Evolutionary conservation across 768 basidiomycete genomes (phyloP).

Genomic region (Postia placenta): DNA sequence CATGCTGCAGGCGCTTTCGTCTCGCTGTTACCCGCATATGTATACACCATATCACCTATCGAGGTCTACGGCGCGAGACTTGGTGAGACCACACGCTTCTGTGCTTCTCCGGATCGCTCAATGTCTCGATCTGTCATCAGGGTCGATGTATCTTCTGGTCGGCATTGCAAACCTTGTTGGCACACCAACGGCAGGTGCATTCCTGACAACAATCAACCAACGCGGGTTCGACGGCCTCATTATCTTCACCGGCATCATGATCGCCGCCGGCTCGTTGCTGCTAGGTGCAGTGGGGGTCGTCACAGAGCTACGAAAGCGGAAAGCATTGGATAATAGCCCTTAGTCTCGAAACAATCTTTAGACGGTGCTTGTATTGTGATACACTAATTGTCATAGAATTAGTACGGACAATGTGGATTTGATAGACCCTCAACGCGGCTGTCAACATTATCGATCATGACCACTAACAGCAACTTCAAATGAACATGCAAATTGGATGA

Average conservation of each 20-base stretch:
- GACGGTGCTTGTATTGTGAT: no score
- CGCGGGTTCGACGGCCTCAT: slow-evolving; percentile 23
- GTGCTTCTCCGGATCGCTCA: neutral
- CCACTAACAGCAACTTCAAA: no score
- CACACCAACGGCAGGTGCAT: slow-evolving; percentile 28
- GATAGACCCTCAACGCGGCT: no score
- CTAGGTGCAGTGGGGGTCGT: slow-evolving; percentile 4
- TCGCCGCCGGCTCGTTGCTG: slow-evolving; percentile 11
- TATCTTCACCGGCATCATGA: slow-evolving; percentile 25
- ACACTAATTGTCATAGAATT: no score
- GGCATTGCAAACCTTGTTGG: slow-evolving; percentile 25
- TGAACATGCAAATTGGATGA: no score
- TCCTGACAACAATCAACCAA: slow-evolving; percentile 20
- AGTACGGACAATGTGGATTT: no score
- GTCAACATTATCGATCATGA: no score
- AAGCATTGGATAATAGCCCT: neutral
- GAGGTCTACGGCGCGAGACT: slow-evolving; percentile 25
- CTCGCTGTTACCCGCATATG: slow-evolving; percentile 25
- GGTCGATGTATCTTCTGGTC: slow-evolving; percentile 24
- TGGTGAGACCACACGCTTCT: slow-evolving; percentile 14
- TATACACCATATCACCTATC: slow-evolving; percentile 24
- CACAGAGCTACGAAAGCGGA: neutral
- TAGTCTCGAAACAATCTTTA: no score
- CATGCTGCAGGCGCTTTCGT: slow-evolving; percentile 21
- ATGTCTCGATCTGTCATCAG: slow-evolving; percentile 8